Conservation (phyloP, 2,329 filamentous ascomycete genomes). For the Pyrenophora tritici-repentis region DNA sequence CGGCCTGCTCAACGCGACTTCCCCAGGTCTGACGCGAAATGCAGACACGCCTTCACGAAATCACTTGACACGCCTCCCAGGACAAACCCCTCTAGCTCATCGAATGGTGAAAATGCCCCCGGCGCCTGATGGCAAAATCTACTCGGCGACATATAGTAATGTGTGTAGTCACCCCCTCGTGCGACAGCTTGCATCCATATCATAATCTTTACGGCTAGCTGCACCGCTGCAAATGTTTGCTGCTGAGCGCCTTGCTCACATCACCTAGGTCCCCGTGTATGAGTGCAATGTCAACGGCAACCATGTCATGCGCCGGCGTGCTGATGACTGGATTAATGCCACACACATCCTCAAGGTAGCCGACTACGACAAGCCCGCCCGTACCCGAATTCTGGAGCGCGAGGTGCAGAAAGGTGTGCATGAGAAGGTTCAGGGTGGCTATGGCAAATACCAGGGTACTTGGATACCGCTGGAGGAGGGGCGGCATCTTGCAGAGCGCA, state of each 20-base stretch:
- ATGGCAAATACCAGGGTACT: constrained; percentile 98
- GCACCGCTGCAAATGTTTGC: background rate
- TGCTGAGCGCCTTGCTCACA: constrained; percentile 18
- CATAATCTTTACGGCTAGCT: background rate
- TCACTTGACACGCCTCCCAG: constrained; percentile 15
- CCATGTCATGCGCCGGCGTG: constrained; percentile 93
- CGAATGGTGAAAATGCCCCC: constrained; percentile 42
- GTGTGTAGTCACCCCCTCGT: constrained; percentile 13
- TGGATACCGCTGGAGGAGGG: constrained; percentile 92
- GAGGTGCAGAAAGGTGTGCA: constrained; percentile 96
- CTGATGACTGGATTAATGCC: constrained; percentile 99
- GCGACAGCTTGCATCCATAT: background rate
- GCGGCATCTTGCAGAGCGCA: constrained; percentile 80
- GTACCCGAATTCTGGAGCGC: constrained; percentile 91
- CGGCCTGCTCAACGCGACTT: constrained; percentile 23
- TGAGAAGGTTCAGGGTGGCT: constrained; percentile 97
- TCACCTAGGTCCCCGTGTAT: constrained; percentile 82
- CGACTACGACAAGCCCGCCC: constrained; percentile 93
- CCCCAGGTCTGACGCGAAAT: constrained; percentile 13
- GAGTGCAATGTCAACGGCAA: constrained; percentile 86
- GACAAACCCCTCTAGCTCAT: constrained; percentile 5
- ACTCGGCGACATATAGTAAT: constrained; percentile 69
- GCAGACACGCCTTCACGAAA: constrained; percentile 21
- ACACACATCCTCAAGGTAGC: constrained; percentile 97
- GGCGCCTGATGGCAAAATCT: constrained; percentile 56